These are phyloP conservation scores for Dothideomycetes sp. DNA, from an alignment of 2,329 filamentous ascomycete genomes.

Conservation along the genomic window DNA sequence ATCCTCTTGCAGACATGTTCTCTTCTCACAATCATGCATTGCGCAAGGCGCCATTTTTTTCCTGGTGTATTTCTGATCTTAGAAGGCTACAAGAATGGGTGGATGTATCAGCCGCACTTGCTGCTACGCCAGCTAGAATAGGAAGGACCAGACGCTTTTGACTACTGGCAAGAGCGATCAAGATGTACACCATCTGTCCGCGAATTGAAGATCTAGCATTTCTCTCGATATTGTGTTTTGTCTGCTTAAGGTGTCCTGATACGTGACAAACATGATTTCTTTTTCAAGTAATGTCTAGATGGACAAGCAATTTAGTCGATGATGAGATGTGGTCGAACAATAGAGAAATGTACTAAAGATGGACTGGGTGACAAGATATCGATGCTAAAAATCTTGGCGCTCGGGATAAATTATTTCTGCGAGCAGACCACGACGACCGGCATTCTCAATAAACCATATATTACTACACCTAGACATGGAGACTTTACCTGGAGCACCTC, in stretches of 20 bases:
- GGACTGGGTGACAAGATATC: too few species aligned
- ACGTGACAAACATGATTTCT: too few species aligned
- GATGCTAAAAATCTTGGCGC: neutral
- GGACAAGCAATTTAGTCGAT: too few species aligned
- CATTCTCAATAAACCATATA: neutral
- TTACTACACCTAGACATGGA: slow-evolving; percentile 6
- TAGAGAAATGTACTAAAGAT: neutral
- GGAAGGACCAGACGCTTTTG: slow-evolving; percentile 2
- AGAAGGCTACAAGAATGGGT: neutral
- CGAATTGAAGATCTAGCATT: too few species aligned
- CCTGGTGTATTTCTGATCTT: neutral
- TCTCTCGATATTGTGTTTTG: too few species aligned
- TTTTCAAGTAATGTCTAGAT: too few species aligned
- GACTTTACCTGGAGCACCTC: slow-evolving; percentile 10
- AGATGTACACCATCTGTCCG: too few species aligned
- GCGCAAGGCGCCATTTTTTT: slow-evolving; percentile 8
- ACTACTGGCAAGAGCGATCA: too few species aligned
- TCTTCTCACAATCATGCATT: slow-evolving; percentile 4
- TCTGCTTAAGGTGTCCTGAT: too few species aligned
- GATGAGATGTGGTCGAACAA: too few species aligned
- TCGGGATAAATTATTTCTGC: slow-evolving; percentile 7
- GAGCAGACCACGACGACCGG: neutral
- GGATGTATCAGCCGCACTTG: neutral
- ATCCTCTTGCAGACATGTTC: neutral
- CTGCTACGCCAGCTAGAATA: neutral